These are phyloP conservation scores for Kokia cookei DNA, from an alignment of 441 rosid species.

Conservation along the genomic window DNA sequence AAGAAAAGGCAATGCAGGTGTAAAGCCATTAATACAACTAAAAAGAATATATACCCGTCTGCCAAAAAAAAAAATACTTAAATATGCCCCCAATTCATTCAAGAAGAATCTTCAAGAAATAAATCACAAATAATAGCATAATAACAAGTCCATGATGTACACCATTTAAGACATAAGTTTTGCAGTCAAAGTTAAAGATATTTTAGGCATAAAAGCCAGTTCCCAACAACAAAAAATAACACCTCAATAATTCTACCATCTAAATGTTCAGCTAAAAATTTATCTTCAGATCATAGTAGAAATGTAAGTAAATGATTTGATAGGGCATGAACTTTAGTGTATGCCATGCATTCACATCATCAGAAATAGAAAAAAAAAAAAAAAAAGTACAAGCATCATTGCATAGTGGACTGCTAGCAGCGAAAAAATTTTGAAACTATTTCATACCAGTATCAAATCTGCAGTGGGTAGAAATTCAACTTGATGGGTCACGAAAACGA, in stretches of 20 bases:
- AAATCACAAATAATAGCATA: background rate
- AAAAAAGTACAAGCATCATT: slow-evolving; percentile 5
- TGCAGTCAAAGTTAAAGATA: background rate
- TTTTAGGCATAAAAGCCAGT: background rate
- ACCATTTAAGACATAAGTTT: background rate
- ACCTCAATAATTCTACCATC: background rate
- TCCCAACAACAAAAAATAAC: background rate
- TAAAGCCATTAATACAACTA: background rate
- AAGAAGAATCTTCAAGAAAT: background rate
- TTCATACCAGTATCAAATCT: slow-evolving; percentile 84
- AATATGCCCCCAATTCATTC: background rate
- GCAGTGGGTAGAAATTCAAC: slow-evolving; percentile 96
- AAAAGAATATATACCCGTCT: background rate
- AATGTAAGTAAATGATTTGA: background rate
- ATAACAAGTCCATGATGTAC: background rate
- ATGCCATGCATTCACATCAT: background rate
- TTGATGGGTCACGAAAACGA: slow-evolving; percentile 97
- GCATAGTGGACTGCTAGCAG: slow-evolving; percentile 4
- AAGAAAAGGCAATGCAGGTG: background rate
- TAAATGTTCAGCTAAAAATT: background rate
- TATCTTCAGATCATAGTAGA: background rate
- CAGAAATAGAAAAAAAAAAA: background rate
- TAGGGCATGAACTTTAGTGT: background rate
- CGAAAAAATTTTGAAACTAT: slow-evolving; percentile 1
- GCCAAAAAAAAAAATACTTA: background rate